Percentiles rank a stretch among this genome's conserved stretches.
Conservation (phyloP, 2,329 filamentous ascomycete genomes). For the Daldinia sp. region DNA sequence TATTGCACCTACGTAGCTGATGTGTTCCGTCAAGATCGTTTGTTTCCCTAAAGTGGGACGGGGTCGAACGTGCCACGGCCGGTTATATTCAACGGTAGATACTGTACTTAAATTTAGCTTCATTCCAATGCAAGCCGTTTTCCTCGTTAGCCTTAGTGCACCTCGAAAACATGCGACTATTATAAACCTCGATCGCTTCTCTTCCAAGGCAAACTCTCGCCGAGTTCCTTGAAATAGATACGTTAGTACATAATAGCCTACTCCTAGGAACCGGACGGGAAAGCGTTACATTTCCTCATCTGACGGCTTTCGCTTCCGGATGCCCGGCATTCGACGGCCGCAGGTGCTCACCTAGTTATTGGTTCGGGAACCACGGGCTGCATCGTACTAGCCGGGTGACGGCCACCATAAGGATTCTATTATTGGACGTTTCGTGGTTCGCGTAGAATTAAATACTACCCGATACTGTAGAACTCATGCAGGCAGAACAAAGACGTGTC, state of each 20-base stretch:
- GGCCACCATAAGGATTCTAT: constrained; percentile 11
- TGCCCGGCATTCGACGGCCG: constrained; percentile 23
- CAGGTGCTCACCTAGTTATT: constrained; percentile 16
- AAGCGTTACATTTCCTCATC: constrained; percentile 32
- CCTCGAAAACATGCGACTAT: constrained; percentile 11
- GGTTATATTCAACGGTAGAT: constrained; percentile 32
- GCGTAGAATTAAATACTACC: constrained; percentile 14
- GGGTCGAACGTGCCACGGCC: constrained; percentile 10
- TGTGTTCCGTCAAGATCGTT: background rate
- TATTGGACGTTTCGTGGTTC: constrained; percentile 23
- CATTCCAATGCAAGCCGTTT: constrained; percentile 8
- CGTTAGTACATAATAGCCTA: background rate
- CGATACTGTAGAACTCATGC: constrained; percentile 15
- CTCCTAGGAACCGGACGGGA: constrained; percentile 28
- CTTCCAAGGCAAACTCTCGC: background rate
- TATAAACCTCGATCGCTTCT: constrained; percentile 6
- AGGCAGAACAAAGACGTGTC: constrained; percentile 15
- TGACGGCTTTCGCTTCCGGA: constrained; percentile 37
- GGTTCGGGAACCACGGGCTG: constrained; percentile 27
- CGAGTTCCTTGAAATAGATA: constrained; percentile 9
- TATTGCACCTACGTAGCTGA: constrained; percentile 4
- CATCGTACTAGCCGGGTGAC: constrained; percentile 22
- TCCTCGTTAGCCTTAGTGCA: constrained; percentile 16
- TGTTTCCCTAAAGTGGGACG: constrained; percentile 19
- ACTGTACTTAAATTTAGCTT: constrained; percentile 15